A percentile compares a stretch with the other conserved stretches of the same genome.
These are phyloP conservation scores for Ilyonectria sp. DNA, from an alignment of 2,329 filamentous ascomycete species.

Conservation along the genomic window DNA sequence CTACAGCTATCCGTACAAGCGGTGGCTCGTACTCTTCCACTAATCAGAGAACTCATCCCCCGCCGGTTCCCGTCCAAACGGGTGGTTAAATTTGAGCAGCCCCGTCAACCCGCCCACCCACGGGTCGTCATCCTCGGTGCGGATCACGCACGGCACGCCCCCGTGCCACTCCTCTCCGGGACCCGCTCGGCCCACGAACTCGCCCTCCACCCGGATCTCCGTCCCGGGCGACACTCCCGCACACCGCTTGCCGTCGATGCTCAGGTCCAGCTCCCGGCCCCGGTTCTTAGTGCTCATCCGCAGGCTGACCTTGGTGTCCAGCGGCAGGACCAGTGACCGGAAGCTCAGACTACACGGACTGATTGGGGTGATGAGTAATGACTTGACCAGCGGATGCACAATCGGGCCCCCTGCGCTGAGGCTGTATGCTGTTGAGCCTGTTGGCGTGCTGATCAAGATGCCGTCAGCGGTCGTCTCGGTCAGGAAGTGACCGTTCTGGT, in stretches of 20 bases:
- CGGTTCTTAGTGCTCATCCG: constrained; percentile 86
- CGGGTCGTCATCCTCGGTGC: constrained; percentile 84
- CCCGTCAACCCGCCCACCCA: constrained; percentile 98
- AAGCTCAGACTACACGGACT: constrained; percentile 94
- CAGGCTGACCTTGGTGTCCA: constrained; percentile 87
- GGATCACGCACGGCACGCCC: constrained; percentile 92
- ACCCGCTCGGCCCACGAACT: constrained; percentile 73
- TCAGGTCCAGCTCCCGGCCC: constrained; percentile 82
- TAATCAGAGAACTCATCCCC: constrained; percentile 51
- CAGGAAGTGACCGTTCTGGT: constrained; percentile 88
- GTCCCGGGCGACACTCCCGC: constrained; percentile 80
- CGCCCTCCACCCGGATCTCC: constrained; percentile 91
- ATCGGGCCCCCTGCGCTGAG: constrained; percentile 94
- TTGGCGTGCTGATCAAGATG: constrained; percentile 94
- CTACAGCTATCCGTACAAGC: constrained; percentile 5
- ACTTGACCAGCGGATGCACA: constrained; percentile 92
- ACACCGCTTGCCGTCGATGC: constrained; percentile 81
- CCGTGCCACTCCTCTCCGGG: constrained; percentile 73
- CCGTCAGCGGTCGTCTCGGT: constrained; percentile 97
- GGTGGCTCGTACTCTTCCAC: neutral
- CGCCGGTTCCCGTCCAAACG: constrained; percentile 76
- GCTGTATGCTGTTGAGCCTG: constrained; percentile 95
- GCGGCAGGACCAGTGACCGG: constrained; percentile 88
- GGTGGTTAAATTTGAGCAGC: constrained; percentile 96
- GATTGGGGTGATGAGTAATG: constrained; percentile 92